Conservation (phyloP, 176 grass and related monocot species). For the Rhynchospora breviuscula region DNA sequence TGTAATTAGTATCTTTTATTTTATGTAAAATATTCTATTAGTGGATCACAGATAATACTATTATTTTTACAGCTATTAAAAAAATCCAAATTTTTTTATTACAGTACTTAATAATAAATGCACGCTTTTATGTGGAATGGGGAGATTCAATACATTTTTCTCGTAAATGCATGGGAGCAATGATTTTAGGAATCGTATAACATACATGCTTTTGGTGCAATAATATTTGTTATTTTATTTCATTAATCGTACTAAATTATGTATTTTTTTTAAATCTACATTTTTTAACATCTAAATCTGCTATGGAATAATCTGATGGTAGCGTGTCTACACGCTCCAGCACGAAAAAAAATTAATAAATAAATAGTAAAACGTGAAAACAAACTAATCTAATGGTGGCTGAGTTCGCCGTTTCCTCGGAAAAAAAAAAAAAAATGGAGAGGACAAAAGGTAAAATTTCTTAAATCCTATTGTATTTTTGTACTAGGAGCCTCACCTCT, state of each 20-base stretch:
- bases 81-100: not conserved
- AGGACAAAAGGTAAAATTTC: not conserved
- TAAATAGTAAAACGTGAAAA: not conserved
- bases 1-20: not conserved
- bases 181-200: not conserved
- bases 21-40: not conserved
- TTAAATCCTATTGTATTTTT: conserved; percentile 6
- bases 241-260: not conserved
- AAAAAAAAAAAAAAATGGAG: not conserved
- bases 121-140: not conserved
- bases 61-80: not conserved
- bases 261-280: not conserved
- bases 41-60: not conserved
- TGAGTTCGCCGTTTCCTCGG: not conserved
- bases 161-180: no score
- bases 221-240: not conserved
- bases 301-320: not conserved
- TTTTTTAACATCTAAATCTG: not conserved
- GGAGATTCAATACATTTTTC: no score
- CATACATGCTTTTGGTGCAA: not conserved
- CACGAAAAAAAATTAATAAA: not conserved
- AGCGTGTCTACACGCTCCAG: not conserved
- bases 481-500: conserved; percentile 12
- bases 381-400: not conserved
- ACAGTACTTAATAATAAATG: not conserved